Evolutionary conservation across 306 rosid species (phyloP).

Genomic region (Medicago arabica): DNA sequence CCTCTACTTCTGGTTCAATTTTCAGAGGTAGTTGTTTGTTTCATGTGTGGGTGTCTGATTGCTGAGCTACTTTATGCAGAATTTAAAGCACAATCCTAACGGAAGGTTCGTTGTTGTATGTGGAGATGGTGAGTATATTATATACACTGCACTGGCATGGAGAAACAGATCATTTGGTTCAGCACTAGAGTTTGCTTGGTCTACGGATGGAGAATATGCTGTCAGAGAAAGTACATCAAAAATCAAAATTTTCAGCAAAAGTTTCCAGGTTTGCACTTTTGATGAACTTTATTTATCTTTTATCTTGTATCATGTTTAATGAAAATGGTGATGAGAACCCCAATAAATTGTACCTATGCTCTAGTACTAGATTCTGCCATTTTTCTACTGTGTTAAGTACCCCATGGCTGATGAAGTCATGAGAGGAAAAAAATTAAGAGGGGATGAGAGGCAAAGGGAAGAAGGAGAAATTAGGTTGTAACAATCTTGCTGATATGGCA

Average conservation of each 20-base stretch:
- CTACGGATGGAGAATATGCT: slow-evolving; percentile 97
- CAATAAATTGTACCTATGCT: slow-evolving; percentile 15
- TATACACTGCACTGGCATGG: slow-evolving; percentile 97
- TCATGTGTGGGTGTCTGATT: slow-evolving; percentile 28
- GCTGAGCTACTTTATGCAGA: slow-evolving; percentile 56
- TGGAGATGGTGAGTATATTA: slow-evolving; percentile 97
- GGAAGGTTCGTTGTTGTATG: slow-evolving; percentile 99
- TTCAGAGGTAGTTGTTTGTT: slow-evolving; percentile 31
- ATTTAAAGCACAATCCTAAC: slow-evolving; percentile 89
- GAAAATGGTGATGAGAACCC: slow-evolving; percentile 29
- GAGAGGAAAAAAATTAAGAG: slow-evolving; percentile 5
- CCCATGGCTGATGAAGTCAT: background rate
- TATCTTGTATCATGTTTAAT: slow-evolving; percentile 2
- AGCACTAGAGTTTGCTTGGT: slow-evolving; percentile 92
- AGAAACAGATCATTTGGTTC: slow-evolving; percentile 97
- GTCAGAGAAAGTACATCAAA: slow-evolving; percentile 96
- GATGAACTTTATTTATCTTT: slow-evolving; percentile 10
- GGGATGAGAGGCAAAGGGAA: slow-evolving; percentile 1
- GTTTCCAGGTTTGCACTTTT: slow-evolving; percentile 75
- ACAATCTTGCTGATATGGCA: slow-evolving; percentile 20
- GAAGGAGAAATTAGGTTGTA: slow-evolving; percentile 14
- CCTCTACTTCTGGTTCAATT: slow-evolving; percentile 34
- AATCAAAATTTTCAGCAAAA: slow-evolving; percentile 87
- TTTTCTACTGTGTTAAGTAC: slow-evolving; percentile 17
- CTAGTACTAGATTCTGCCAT: slow-evolving; percentile 7